Percentiles rank a stretch among this genome's conserved stretches.
Conservation (phyloP, 2,329 filamentous ascomycete genomes). For the Cyanodermella asteris region DNA sequence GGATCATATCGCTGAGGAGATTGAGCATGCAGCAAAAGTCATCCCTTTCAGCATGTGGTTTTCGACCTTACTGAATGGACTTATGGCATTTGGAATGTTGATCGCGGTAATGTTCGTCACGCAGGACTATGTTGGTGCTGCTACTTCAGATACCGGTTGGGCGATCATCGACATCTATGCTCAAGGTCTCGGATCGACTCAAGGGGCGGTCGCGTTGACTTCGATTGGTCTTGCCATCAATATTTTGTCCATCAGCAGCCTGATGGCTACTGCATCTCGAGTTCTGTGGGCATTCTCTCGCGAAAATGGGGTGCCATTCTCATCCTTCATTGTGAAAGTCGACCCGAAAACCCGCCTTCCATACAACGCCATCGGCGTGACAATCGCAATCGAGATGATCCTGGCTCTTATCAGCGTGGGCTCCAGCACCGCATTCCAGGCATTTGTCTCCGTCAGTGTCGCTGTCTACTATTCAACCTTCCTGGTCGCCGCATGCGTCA, state of each 20-base stretch:
- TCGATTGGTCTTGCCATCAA: constrained; percentile 1
- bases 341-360: constrained; percentile 19
- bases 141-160: constrained; percentile 22
- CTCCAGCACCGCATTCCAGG: constrained; percentile 27
- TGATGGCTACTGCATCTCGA: constrained; percentile 18
- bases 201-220: constrained; percentile 23
- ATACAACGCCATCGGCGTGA: constrained; percentile 16
- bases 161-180: constrained; percentile 30
- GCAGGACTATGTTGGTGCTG: constrained; percentile 7
- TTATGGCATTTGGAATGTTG: constrained; percentile 19
- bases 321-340: constrained; percentile 17
- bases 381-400: constrained; percentile 14
- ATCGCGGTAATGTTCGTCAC: constrained; percentile 6
- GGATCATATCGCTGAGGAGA: constrained; percentile 24
- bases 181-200: constrained; percentile 20
- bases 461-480: constrained; percentile 28
- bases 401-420: constrained; percentile 30
- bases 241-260: constrained; percentile 11
- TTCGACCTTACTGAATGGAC: constrained; percentile 25
- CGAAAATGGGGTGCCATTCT: constrained; percentile 21
- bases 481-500: constrained; percentile 24
- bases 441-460: constrained; percentile 27
- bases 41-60: constrained; percentile 27
- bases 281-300: constrained; percentile 22
- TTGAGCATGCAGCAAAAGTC: constrained; percentile 24